Conservation (phyloP, 306 rosid genomes). For the Vigna angularis region DNA sequence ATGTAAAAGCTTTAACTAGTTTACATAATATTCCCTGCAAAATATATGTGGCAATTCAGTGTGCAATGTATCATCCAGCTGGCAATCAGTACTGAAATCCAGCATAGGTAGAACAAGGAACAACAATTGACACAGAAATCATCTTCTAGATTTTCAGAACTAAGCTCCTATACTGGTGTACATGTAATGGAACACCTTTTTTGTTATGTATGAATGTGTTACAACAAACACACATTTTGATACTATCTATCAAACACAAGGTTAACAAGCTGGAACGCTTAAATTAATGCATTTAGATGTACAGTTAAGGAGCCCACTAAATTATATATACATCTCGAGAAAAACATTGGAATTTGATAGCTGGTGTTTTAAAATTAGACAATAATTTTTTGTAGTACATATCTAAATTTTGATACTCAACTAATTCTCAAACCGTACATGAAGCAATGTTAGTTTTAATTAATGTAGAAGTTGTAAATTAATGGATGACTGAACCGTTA, state of each 20-base stretch:
- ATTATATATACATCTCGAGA: too few relatives aligned
- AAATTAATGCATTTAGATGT: too few relatives aligned
- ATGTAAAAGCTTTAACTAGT: neutral
- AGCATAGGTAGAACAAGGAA: neutral
- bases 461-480: constrained; percentile 1
- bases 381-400: too few relatives aligned
- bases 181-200: neutral
- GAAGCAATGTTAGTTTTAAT: neutral
- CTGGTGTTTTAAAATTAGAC: too few relatives aligned
- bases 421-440: neutral
- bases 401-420: too few relatives aligned
- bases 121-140: neutral
- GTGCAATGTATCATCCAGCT: constrained; percentile 20
- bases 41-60: constrained; percentile 10
- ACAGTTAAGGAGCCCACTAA: too few relatives aligned
- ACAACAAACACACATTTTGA: neutral
- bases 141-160: neutral
- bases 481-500: neutral
- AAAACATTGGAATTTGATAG: too few relatives aligned
- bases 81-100: constrained; percentile 11
- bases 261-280: too few relatives aligned
- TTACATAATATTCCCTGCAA: neutral
- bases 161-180: neutral
- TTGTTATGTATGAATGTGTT: neutral
- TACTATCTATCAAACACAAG: neutral